Evolutionary conservation across 139 green algal species (phyloP).

Genomic region (Closterium sp.): DNA sequence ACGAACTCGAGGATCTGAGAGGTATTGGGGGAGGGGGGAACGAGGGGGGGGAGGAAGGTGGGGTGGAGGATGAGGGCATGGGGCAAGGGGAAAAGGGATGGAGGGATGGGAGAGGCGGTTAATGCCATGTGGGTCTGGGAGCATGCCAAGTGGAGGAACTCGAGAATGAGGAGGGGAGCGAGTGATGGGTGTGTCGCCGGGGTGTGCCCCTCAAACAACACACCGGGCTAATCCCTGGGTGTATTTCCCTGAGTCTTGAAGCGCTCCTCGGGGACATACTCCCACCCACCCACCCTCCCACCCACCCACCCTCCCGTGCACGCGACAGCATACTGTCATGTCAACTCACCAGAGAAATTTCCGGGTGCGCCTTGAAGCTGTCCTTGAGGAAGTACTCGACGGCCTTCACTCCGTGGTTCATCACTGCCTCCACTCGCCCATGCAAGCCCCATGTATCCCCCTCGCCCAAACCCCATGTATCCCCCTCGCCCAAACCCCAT

Average conservation of each 20-base stretch:
- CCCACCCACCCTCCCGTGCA: too few species aligned
- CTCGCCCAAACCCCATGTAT: constrained; percentile 50
- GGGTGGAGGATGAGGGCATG: too few species aligned
- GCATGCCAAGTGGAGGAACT: neutral
- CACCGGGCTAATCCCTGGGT: too few species aligned
- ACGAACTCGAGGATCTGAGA: constrained; percentile 87
- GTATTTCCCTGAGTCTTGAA: too few species aligned
- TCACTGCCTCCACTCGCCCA: constrained; percentile 75
- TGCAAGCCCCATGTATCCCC: constrained; percentile 70
- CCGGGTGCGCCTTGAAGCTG: constrained; percentile 56
- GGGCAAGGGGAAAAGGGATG: too few species aligned
- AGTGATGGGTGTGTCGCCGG: constrained; percentile 99
- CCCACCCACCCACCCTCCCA: too few species aligned
- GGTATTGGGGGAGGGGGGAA: too few species aligned
- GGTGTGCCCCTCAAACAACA: too few species aligned
- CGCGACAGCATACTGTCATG: too few species aligned
- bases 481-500: neutral
- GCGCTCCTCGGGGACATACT: too few species aligned
- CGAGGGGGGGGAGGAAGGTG: too few species aligned
- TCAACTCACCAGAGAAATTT: constrained; percentile 62
- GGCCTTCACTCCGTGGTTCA: constrained; percentile 99
- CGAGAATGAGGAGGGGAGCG: constrained; percentile 91
- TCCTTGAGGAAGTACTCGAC: constrained; percentile 98
- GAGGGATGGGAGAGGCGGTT: neutral
- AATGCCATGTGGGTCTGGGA: neutral